Evolutionary conservation across 805 yeast species (phyloP), one percentile per base, ranked within the genome.

Genomic region (Wickerhamomyces bovis): DNA sequence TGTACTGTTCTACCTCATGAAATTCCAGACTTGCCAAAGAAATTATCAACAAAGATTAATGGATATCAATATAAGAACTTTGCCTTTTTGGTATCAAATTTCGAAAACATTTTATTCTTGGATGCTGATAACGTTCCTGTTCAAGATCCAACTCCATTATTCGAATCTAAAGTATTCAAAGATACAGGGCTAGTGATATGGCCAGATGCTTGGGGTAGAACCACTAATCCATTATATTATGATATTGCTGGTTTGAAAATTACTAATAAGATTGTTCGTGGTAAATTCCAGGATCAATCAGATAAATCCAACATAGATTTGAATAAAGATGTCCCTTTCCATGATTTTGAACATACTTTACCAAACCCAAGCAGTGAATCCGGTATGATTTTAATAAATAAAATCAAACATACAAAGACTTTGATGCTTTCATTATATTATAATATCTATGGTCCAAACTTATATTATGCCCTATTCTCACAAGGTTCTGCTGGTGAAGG

Each of bases 401-500:
- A 80, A 53, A 67, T 75, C 7, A 62, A 66, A 6, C 87, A 80
- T 55, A 55, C 72, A 43, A 73, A 70, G 49, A 78, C 85, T 0
- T 59, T 81, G 42, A 55, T 80, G 20, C 61, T 81, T 38, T 69
- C 81, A 3, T 65, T 78, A 36, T 81, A 80, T 62, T 81, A 81
- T 60, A 81, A 81, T 56, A 63, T 79, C 1, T 68, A 62, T 58
- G 88, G 88, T 0, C 86, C 86, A 2, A 62, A 72, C 16, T 72
- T 69, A 54, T 81, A 76, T 59, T 81, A 81, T 56, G 82, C 85
- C 3, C 61, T 81, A 39, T 69, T 81, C 54, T 71, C 85, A 0
- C 88, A 81, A 58, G 86, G 86, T 2, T 72, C 80, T 20, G 84
- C 85, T 0, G 87, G 87, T n/a, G 83, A 81, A 64, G 87, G 87